Base-by-base conservation (phyloP, 73 alveolate genomes). In the Paramecium sonneborni region DNA sequence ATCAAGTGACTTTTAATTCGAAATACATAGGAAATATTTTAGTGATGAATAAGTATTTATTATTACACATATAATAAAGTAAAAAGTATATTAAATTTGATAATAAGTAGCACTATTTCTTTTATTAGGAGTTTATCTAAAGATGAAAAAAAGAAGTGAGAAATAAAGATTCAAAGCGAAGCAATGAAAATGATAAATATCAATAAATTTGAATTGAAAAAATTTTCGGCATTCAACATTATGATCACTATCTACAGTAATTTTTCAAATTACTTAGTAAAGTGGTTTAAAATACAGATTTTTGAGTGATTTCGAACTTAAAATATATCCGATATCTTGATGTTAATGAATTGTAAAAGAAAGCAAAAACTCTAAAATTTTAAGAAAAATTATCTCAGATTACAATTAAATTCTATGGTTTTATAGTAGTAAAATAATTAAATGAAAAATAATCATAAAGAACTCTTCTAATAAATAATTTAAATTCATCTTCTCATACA, bases 341-440 rank as follows among this genome's bases (percentile, higher is more conserved):
- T 43, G 55, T 68, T 20, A 88, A 88, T 70, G 94, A 91, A 69
- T 88, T 91, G 94, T 41, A 88, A 38, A 88, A 88, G 41, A 88
- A 76, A 48, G 89, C 76, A 10, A 88, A 88, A 70, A 88, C 70
- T 15, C 67, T 38, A 24, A 88, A 88, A 18, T 88, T 88, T 28
- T 88, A 88, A 18, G 85, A 43, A 28, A 76, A 88, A 5, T 24
- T 88, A 46, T 69, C 85, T 15, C 2, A 57, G 70, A 69, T 35
- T 70, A 9, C 34, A 88, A 26, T 55, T 88, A 10, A 28, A 88
- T 37, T 43, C 70, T 20, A 76, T 62, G 55, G 67, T 91, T 21
- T 72, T 88, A 20, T 26, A 24, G 8, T 44, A 70, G 12, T 34
- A 70, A 11, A 91, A 88, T 46, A 88, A 88, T 44, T 88, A 88